A percentile compares a stretch with the other conserved stretches of the same genome.
Conservation (phyloP, 2,329 filamentous ascomycete genomes). For the Zymoseptoria pseudotritici region DNA sequence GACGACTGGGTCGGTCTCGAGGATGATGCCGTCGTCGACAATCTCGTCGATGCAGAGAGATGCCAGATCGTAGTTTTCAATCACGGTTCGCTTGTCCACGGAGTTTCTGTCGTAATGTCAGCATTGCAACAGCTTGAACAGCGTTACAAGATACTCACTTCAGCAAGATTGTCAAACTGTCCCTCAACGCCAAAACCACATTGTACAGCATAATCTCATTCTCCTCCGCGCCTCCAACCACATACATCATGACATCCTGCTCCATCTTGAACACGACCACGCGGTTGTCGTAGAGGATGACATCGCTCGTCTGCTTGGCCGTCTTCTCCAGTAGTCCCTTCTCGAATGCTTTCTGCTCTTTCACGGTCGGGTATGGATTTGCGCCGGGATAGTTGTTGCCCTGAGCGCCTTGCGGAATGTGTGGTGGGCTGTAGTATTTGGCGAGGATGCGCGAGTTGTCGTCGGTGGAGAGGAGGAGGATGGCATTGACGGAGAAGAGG, state of each 20-base stretch:
- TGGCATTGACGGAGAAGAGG: conserved; percentile 48
- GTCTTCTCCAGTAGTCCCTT: conserved; percentile 95
- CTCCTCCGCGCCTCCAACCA: conserved; percentile 84
- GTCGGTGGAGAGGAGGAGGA: conserved; percentile 57
- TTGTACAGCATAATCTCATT: conserved; percentile 95
- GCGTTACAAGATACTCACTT: conserved; percentile 52
- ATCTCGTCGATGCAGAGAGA: conserved; percentile 93
- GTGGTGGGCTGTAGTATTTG: conserved; percentile 79
- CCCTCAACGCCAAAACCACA: conserved; percentile 81
- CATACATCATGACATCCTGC: conserved; percentile 92
- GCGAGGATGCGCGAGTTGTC: conserved; percentile 87
- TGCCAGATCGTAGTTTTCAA: conserved; percentile 97
- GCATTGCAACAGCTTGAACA: not conserved
- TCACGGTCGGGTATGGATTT: conserved; percentile 79
- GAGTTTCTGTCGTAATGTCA: conserved; percentile 59
- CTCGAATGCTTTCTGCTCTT: conserved; percentile 93
- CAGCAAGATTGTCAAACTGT: conserved; percentile 82
- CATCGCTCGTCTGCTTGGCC: conserved; percentile 87
- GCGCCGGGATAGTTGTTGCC: conserved; percentile 54
- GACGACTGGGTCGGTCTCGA: conserved; percentile 93
- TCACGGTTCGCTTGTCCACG: conserved; percentile 92
- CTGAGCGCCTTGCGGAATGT: conserved; percentile 53
- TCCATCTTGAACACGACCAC: conserved; percentile 98
- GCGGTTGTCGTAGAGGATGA: conserved; percentile 94
- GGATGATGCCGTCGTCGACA: conserved; percentile 88